Evolutionary conservation across 257 asterid species (phyloP).

Genomic region (Osmanthus fragrans): DNA sequence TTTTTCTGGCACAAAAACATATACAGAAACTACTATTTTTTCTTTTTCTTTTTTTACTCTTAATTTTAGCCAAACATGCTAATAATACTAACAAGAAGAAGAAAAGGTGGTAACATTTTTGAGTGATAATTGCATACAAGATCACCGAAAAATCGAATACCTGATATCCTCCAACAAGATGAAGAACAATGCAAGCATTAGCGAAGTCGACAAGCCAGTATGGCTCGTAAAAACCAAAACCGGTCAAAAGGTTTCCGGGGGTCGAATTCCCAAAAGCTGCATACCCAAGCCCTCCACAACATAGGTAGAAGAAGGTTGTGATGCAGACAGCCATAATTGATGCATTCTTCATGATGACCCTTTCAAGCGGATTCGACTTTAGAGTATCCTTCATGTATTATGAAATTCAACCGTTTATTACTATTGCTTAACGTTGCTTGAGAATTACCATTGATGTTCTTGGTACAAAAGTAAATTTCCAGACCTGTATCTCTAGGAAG

Average conservation of each 20-base stretch:
- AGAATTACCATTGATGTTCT: too few species aligned
- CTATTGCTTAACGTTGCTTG: too few species aligned
- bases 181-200: conserved; percentile 77
- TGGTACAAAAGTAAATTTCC: background rate
- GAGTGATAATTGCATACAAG: too few species aligned
- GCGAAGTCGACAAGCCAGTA: conserved; percentile 86
- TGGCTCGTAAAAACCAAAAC: conserved; percentile 75
- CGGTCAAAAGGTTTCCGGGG: conserved; percentile 86
- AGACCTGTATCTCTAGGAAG: conserved; percentile 73
- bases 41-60: too few species aligned
- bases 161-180: conserved; percentile 85
- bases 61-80: too few species aligned
- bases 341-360: conserved; percentile 68
- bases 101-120: too few species aligned
- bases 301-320: conserved; percentile 66
- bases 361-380: conserved; percentile 65
- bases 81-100: too few species aligned
- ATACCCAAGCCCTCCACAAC: conserved; percentile 94
- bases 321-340: conserved; percentile 48
- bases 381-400: conserved; percentile 61
- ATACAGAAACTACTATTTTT: too few species aligned
- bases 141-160: too few species aligned
- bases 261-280: conserved; percentile 85
- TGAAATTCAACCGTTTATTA: background rate
- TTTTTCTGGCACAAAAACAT: too few species aligned